Evolutionary conservation across 2,329 filamentous ascomycete genomes (phyloP), one percentile per base, ranked within the genome.

Genomic region (Thelonectria rubi): DNA sequence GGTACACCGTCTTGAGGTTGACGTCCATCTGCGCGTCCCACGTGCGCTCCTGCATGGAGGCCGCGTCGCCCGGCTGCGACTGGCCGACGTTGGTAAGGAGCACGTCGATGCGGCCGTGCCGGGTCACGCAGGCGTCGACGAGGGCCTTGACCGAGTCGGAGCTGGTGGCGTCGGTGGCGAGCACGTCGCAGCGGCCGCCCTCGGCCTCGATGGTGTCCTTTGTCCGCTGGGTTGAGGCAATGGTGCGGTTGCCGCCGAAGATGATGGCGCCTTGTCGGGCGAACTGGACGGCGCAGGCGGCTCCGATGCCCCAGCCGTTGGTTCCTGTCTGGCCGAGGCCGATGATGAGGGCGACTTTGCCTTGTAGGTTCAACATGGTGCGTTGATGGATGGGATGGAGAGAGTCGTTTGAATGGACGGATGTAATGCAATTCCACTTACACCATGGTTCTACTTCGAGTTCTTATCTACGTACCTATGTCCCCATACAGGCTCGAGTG

Each of bases 11-110:
- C 66, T 86, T 86, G 17, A 88, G 74, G 64, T 87, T 87, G 42
- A 87, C 71, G 10, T 83, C 79, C 52, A 84, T 78, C 61, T 87
- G 85, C 0, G 73, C 60, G 64, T 86, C 80, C 84, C 84, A 87
- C 0, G 77, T 67, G 1, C 78, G 76, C 55, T 87, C 84, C 0
- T 58, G 47, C 77, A 87, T 81, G 0, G 71, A 74, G 0, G 79
- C 84, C 0, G 84, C 81, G 30, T 78, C 78, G 0, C 84, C 84
- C 0, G 79, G 80, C 60, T 87, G 84, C 0, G 81, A 84, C 54
- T 80, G 80, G 2, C 86, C 87, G 3, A 88, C 86, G 54, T 88
- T 88, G 64, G 87, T 87, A 15, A 89, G 71, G 0, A 89, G 74
- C 20, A 89, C 84, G 64, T 89, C 86, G 55, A 88, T 83, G 6